A percentile compares a stretch with the other conserved stretches of the same genome.
Conservation (phyloP, 768 basidiomycete genomes). For the Russula virescens region DNA sequence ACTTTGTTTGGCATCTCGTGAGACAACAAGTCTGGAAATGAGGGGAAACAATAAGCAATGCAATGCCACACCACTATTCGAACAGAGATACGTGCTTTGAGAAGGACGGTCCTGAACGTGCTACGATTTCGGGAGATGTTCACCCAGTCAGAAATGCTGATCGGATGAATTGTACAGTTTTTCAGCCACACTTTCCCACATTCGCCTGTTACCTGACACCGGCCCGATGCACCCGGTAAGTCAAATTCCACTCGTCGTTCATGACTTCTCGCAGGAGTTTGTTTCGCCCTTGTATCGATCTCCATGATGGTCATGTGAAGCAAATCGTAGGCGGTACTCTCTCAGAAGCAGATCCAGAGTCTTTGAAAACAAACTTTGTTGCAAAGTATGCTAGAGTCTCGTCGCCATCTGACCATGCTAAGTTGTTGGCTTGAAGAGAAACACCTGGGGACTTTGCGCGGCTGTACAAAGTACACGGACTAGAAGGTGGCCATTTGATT, state of each 20-base stretch:
- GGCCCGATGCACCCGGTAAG: constrained; percentile 3
- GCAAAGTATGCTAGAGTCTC: constrained; percentile 53
- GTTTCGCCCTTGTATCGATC: constrained; percentile 94
- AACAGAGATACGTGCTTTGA: constrained; percentile 33
- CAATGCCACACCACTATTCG: not conserved
- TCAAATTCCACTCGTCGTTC: not conserved
- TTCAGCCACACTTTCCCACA: constrained; percentile 40
- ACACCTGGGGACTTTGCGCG: constrained; percentile 73
- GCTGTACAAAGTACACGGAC: constrained; percentile 61
- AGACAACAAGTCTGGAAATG: constrained; percentile 17
- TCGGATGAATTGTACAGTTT: constrained; percentile 37
- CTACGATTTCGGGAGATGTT: constrained; percentile 26
- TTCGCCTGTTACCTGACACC: not conserved
- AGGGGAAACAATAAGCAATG: not conserved
- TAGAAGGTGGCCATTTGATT: constrained; percentile 91
- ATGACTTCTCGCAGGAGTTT: constrained; percentile 33
- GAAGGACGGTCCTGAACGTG: constrained; percentile 29
- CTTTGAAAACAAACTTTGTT: constrained; percentile 84
- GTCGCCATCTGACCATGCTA: constrained; percentile 3
- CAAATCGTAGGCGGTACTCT: constrained; percentile 97
- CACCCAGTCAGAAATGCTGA: constrained; percentile 30
- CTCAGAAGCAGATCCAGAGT: constrained; percentile 54
- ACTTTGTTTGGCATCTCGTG: constrained; percentile 82
- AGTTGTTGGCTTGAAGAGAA: constrained; percentile 44
- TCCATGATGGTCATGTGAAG: constrained; percentile 93